Evolutionary conservation across 306 rosid species (phyloP), one percentile per base, ranked within the genome.

Genomic region (Dalbergia cultrata): DNA sequence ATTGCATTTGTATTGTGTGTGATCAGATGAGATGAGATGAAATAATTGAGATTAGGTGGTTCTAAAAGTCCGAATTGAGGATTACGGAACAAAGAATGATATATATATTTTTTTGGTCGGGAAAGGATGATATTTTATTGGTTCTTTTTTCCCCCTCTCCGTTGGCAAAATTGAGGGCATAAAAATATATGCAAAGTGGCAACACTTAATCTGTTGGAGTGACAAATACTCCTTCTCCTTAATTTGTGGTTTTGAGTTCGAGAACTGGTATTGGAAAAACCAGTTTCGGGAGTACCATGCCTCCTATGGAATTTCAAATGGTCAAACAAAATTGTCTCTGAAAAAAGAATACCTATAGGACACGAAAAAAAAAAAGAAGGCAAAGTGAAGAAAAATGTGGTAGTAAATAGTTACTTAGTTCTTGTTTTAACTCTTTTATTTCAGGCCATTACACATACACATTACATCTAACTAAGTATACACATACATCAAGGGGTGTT

Each of bases 401-500:
- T 60, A 34, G 50, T 53, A 53, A 72, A 54, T 50, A 19, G 34
- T 47, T 26, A 26, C 31, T 26, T 26, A 0, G 31, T 26, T 26
- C 34, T 19, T 37, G 53, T 18, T 43, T 41, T 43, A 9, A 56
- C 17, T 22, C 4, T 60, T 9, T 22, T 60, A 26, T 60, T 26
- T 4, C 66, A 26, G 5, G 43, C 5, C 41, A 62, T 34, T 34
- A 34, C 21, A 64, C 22, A 37, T 18, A 64, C 8, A 5, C 41
- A 37, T 26, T 26, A 1, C 31, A 26, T 26, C 31, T 62, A 34
- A 63, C 10, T 34, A 34, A 65, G 9, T 41, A 66, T 13, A 14
- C 31, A 52, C 8, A 45, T 35, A 35, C 26, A 76, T 21, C 17
- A 49, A 34, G 83, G 60, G 57, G 83, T 12, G 66, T 64, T 50